A percentile compares a stretch with the other conserved stretches of the same genome.
phyloP scores from a whole-genome alignment of 139 green algal genomes.

The Chlorella vulgaris region DNA sequence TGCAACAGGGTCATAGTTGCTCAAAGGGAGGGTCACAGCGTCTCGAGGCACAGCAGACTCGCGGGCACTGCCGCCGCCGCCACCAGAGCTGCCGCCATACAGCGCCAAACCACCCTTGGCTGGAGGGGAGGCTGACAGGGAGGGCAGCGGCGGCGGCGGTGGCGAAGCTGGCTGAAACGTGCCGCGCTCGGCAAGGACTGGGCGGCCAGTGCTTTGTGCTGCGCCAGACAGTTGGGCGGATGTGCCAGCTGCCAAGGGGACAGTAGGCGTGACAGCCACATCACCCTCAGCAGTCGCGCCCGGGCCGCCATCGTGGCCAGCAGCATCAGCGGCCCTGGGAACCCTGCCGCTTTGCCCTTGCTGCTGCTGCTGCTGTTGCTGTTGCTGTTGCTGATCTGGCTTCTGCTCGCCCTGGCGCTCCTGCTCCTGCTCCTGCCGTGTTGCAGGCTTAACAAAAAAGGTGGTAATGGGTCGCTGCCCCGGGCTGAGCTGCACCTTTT shows the following conservation, averaged over 20 bases:
- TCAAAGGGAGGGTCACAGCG: conserved; percentile 18
- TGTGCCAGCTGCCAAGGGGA: conserved; percentile 1
- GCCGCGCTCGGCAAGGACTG: too few relatives aligned
- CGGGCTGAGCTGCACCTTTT: background rate
- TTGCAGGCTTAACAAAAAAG: background rate
- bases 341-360: background rate
- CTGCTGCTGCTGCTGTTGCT: conserved; percentile 10
- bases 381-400: too few relatives aligned
- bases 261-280: conserved; percentile 2
- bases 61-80: background rate
- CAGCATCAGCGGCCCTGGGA: conserved; percentile 17
- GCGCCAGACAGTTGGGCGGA: too few relatives aligned
- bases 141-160: too few relatives aligned
- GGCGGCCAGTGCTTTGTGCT: too few relatives aligned
- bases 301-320: background rate
- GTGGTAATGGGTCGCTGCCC: conserved; percentile 3
- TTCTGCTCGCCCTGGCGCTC: too few relatives aligned
- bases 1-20: conserved; percentile 53
- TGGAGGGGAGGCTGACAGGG: background rate
- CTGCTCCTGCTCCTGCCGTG: background rate
- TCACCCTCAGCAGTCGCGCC: background rate
- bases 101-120: background rate
- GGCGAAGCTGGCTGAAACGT: too few relatives aligned
- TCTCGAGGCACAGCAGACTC: conserved; percentile 31
- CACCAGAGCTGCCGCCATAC: background rate